Evolutionary conservation across 805 yeast genomes (phyloP), one percentile per base, ranked within the genome.

Genomic region (Deakozyma indianensis): DNA sequence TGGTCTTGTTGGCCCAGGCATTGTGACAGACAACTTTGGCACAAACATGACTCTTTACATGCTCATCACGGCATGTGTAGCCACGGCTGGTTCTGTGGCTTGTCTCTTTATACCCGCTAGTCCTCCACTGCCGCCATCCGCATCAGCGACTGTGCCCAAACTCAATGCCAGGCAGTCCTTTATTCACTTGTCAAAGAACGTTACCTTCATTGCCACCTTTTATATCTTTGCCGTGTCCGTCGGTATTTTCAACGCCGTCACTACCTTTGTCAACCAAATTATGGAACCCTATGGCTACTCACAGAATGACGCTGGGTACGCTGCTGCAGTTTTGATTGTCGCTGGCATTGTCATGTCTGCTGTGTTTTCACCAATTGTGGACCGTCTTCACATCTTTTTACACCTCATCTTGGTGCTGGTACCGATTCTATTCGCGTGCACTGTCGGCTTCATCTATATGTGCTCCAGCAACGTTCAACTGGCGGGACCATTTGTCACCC

Each of bases 271-370:
- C 43, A 49, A 57, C 48, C 64, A 60, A 45, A 54, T 60, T 41
- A 52, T 60, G 61, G 50, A 35, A 32, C 64, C 64, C 5, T 60
- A 56, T 42, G 64, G 64, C 4, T 60, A 59, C 48, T 40, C 56
- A n/a, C 46, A 58, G 21, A 57, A 60, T 47, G 56, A 57, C 16
- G 64, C 64, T 5, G 64, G 64, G 22, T 49, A 49, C 38, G 60
- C 58, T 7, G 64, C 64, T 2, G 64, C 64, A 2, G 44, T 56
- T 5, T 47, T 60, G 27, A 60, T 60, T 45, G 49, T 55, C 3
- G 52, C 56, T 24, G 64, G 64, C 5, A 52, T 60, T 32, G 56
- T 58, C 20, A 54, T 50, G 43, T 51, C 62, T 2, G 58, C 59
- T 3, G 41, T 57, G 20, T 46, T 52, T 9, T 59, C 64, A 2